Conservation (phyloP, 1,284 basidiomycete species). For the Sphaerobolus stellatus region DNA sequence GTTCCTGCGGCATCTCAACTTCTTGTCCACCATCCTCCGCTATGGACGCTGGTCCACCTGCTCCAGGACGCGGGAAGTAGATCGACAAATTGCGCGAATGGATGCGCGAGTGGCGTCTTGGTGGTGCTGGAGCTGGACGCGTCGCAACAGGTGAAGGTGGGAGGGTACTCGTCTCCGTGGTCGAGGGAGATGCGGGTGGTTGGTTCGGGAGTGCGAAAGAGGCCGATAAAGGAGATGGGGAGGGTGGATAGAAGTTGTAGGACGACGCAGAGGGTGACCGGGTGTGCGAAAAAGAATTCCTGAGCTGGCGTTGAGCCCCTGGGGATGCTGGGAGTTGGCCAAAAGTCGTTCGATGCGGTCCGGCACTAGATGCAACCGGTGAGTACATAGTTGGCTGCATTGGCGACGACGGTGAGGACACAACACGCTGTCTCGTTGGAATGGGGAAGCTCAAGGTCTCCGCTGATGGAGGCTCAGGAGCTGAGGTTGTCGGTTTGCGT, state of each 20-base stretch:
- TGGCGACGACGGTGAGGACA: constrained; percentile 16
- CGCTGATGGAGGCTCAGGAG: neutral
- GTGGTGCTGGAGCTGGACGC: constrained; percentile 17
- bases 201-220: constrained; percentile 38
- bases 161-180: constrained; percentile 15
- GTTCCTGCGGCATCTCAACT: constrained; percentile 43
- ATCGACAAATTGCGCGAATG: constrained; percentile 90
- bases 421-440: constrained; percentile 35
- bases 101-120: constrained; percentile 65
- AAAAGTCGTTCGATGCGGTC: constrained; percentile 40
- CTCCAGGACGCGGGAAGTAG: constrained; percentile 84
- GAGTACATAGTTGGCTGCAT: constrained; percentile 22
- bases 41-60: constrained; percentile 54
- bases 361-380: constrained; percentile 36
- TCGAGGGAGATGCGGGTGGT: constrained; percentile 27
- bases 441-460: constrained; percentile 5
- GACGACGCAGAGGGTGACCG: constrained; percentile 8
- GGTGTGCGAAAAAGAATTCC: constrained; percentile 23
- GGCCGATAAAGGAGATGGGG: constrained; percentile 49
- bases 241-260: constrained; percentile 17
- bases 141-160: constrained; percentile 8
- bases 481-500: constrained; percentile 13
- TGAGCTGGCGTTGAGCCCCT: constrained; percentile 47
- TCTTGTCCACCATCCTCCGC: constrained; percentile 65
- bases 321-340: constrained; percentile 32